Percentiles rank a stretch among this genome's conserved stretches.
Conservation (phyloP, 495 filamentous ascomycete species). For the Penicillium pulvis region DNA sequence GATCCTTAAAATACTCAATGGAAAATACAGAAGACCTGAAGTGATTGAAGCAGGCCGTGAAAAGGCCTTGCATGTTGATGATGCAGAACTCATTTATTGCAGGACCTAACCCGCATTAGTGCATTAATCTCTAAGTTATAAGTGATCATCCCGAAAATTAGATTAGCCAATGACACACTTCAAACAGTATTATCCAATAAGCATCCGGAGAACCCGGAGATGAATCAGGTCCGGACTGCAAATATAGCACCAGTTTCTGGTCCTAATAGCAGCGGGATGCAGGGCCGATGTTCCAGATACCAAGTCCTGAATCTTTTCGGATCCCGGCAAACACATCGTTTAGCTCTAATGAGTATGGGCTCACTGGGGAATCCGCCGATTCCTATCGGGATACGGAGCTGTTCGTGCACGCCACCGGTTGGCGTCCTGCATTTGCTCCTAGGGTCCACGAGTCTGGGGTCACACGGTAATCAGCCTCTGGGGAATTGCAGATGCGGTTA, state of each 20-base stretch:
- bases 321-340: not conserved
- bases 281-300: slow-evolving; percentile 25
- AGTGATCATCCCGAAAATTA: not conserved
- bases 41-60: not conserved
- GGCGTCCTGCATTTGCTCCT: slow-evolving; percentile 14
- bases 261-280: slow-evolving; percentile 8
- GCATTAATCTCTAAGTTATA: not conserved
- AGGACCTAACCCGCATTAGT: not conserved
- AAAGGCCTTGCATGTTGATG: not conserved
- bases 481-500: slow-evolving; percentile 18
- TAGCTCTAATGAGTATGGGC: slow-evolving; percentile 9
- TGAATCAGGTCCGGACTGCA: not conserved
- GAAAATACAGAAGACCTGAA: not conserved
- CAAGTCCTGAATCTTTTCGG: slow-evolving; percentile 20
- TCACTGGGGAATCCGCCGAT: slow-evolving; percentile 27
- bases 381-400: slow-evolving; percentile 33
- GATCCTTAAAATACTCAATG: not conserved
- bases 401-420: slow-evolving; percentile 23
- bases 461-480: slow-evolving; percentile 23
- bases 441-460: slow-evolving; percentile 17
- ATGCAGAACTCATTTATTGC: not conserved
- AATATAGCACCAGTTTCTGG: not conserved
- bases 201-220: not conserved
- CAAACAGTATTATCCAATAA: not conserved
- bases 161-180: not conserved